Evolutionary conservation across 176 grass and related monocot genomes (phyloP), one percentile per base, ranked within the genome.

Genomic region (Canna indica): DNA sequence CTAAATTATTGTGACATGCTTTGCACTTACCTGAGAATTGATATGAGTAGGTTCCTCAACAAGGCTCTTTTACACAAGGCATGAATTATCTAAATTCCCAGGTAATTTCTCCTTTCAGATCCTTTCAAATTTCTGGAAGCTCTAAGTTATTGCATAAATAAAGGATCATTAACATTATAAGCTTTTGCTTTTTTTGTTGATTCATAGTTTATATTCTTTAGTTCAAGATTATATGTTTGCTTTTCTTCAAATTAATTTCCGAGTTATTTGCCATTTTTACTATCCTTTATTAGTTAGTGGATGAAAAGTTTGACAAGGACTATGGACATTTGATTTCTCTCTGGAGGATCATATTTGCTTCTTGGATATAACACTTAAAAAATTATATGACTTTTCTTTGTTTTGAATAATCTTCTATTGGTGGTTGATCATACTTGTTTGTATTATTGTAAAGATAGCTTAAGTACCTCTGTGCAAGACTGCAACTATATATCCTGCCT

Each of bases 1-100:
- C 15, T 16, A 15, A 28, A 42, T 68, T 68, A 26, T 42, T 10
- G 10, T 45, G 22, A 1, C 1, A 5, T 31, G 10, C 16, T 32
- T 33, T 64, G 4, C 14, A 42, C 39, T 45, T 28, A 15, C 20
- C 27, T 41, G 22, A 10, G 12, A 39, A 24, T 25, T 22, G 20
- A 26, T 45, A 28, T 68, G n/a, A 26, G 13, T 27, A 68, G 65
- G 12, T 68, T 39, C 36, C 20, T 68, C 65, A 68, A 68, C 65
- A 68, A 44, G 39, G n/a, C 27, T 68, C 65, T 26, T 25, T 44
- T 68, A 6, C 36, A 42, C 65, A 44, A 44, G 36, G 36, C 38
- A 68, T 68, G 36, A 27, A 63, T 33, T 63, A 63, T 13, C 4
- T 68, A 33, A 39, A 42, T 42, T n/a, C 36, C 45, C 65, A 68